Conservation (phyloP, 495 filamentous ascomycete genomes). For the Neohortaea acidophila region DNA sequence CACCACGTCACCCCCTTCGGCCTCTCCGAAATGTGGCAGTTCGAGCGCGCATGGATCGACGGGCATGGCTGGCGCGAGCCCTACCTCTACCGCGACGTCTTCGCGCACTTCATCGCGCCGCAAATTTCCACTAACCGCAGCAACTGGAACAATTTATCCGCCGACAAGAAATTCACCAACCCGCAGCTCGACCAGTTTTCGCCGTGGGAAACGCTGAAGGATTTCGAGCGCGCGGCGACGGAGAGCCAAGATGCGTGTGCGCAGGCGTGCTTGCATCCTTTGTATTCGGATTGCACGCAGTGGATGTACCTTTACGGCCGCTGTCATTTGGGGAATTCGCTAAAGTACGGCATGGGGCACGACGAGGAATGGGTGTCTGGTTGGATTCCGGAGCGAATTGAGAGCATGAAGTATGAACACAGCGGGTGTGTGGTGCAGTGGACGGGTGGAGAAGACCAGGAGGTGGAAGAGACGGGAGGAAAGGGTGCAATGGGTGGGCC, state of each 20-base stretch:
- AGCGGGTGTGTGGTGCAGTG: conserved; percentile 11
- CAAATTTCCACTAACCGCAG: conserved; percentile 16
- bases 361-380: conserved; percentile 13
- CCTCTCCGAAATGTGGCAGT: conserved; percentile 38
- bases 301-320: conserved; percentile 16
- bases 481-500: too few relatives aligned
- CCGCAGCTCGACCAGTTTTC: not conserved
- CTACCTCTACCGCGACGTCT: conserved; percentile 21
- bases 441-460: conserved; percentile 6
- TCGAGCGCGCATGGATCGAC: conserved; percentile 22
- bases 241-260: conserved; percentile 12
- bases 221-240: conserved; percentile 9
- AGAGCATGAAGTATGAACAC: conserved; percentile 4
- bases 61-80: conserved; percentile 21
- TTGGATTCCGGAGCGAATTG: conserved; percentile 9
- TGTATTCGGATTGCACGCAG: conserved; percentile 10
- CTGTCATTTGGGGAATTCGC: conserved; percentile 14
- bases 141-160: conserved; percentile 25
- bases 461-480: too few relatives aligned
- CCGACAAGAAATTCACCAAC: conserved; percentile 14
- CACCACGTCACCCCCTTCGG: conserved; percentile 42
- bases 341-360: conserved; percentile 10
- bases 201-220: conserved; percentile 5
- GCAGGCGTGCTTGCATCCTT: conserved; percentile 4
- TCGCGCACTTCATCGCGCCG: conserved; percentile 20